Evolutionary conservation across 2,329 filamentous ascomycete species (phyloP), one percentile per base, ranked within the genome.

Genomic region (Alternaria brassicae): DNA sequence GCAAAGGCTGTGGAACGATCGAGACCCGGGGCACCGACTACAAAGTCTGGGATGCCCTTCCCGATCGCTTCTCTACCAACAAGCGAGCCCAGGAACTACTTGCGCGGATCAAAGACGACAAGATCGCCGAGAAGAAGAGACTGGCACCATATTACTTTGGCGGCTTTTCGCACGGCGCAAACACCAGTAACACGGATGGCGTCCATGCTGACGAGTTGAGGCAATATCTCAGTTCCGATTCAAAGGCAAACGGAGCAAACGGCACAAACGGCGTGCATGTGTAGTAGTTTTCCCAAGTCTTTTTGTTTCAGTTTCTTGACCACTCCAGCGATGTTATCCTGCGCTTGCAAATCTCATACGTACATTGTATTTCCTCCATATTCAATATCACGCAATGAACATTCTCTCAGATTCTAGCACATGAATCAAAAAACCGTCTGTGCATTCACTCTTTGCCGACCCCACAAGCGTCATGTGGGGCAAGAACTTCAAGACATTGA

Each of bases 41-140:
- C 50, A 77, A 72, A 48, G 76, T 77, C 13, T 78, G 76, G 76
- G 73, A 78, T 36, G 72, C 68, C 19, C 65, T 78, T 48, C 75
- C 76, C 0, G 76, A 78, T 58, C 72, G 73, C 19, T 78, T 78
- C 54, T 77, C 74, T 7, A 63, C 70, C 39, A 77, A 78, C 57
- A 62, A 68, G 0, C 72, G 72, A 60, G 76, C 74, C 9, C 69
- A 74, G 54, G 73, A 77, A 48, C 64, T 78, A 21, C 68, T 78
- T 27, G 64, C 66, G 32, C 66, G 70, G 13, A 49, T 70, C 42
- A 74, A 75, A 50, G 60, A 71, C 23, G 73, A 76, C 39, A 72
- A 71, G 53, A 61, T 73, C 17, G 63, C 68, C 6, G 70, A 75
- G 54, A 74, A 76, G 64, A 67, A 66, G 62, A 61, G 72, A n/a